Base-by-base conservation (phyloP, 164 flowering plant species). In the Chloranthus sessilifolius region DNA sequence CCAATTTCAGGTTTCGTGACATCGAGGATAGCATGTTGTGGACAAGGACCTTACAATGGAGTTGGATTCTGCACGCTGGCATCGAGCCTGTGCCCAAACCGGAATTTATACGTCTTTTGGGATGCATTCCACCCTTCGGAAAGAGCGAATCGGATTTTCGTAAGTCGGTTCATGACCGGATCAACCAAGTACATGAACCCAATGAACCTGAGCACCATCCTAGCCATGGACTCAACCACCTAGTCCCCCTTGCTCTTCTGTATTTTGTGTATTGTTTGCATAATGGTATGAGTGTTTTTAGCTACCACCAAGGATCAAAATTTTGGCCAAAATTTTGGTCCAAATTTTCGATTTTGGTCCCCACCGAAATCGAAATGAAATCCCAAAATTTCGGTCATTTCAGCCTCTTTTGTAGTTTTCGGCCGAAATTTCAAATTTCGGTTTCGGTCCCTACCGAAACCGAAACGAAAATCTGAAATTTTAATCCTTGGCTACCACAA, bases 11-110 rank as follows among this genome's bases (percentile, higher is more conserved):
- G 94, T 3, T 82, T 85, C 60, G 70, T 52, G 9, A 70, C 80
- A 10, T 60, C 94, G 26, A 72, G 63, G 61, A 27, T 73, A 19
- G 94, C 88, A 12, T 82, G 94, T 29, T 85, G 94, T 41, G 94
- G 94, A 15, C 88, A 85, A 64, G 94, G 94, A 27, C 82, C 78
- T 0, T 70, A 65, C 66, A 85, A 82, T 63, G 95, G 95, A 33
- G 3, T 82, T 1, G 95, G 95, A 10, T 36, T 69, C 0, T 85
- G 89, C 81, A 28, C 64, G 20, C 3, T 14, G 0, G 44, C 47
- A 2, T 83, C 90, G 1, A 80, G 71, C 43, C 43, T 83, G 51
- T 83, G 90, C 45, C 73, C 79, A 0, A 68, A 83, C 61, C 52
- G 90, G 27, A 71, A 71, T 37, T 0, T 45, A 0, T 74, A 83